Evolutionary conservation across 1,139 yeast species (phyloP).

Genomic region (Protomyces inundatus): DNA sequence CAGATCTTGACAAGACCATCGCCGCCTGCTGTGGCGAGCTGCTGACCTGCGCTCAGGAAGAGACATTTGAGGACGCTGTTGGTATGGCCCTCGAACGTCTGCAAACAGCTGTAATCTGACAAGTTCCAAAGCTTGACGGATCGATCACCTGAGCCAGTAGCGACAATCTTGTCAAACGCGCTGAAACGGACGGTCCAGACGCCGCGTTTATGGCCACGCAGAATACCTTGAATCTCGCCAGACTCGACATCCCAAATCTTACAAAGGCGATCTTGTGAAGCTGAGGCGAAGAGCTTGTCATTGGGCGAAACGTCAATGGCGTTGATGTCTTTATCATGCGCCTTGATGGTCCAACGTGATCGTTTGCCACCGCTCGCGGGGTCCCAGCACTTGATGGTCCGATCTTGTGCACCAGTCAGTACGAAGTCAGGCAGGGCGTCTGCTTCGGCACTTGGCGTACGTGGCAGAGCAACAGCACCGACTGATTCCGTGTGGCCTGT

Average conservation of each 20-base stretch:
- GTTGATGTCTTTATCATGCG: constrained; percentile 94
- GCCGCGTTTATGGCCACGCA: constrained; percentile 89
- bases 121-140: constrained; percentile 86
- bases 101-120: constrained; percentile 63
- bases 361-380: constrained; percentile 39
- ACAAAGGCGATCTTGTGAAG: constrained; percentile 89
- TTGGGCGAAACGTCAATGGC: constrained; percentile 83
- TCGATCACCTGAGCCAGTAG: constrained; percentile 84
- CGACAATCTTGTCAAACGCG: constrained; percentile 65
- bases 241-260: constrained; percentile 78
- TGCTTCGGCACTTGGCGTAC: constrained; percentile 42
- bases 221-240: constrained; percentile 79
- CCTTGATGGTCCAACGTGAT: constrained; percentile 84
- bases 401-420: constrained; percentile 80
- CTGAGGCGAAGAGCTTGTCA: constrained; percentile 82
- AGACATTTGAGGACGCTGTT: constrained; percentile 81
- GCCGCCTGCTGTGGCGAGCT: constrained; percentile 80
- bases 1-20: constrained; percentile 90
- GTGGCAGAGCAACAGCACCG: constrained; percentile 73
- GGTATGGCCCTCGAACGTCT: constrained; percentile 90
- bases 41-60: constrained; percentile 62
- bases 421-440: constrained; percentile 59
- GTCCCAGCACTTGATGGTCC: constrained; percentile 86
- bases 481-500: constrained; percentile 85
- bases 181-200: constrained; percentile 87